Evolutionary conservation across 2,329 filamentous ascomycete species (phyloP).

Genomic region (Colletotrichum liaoningense): DNA sequence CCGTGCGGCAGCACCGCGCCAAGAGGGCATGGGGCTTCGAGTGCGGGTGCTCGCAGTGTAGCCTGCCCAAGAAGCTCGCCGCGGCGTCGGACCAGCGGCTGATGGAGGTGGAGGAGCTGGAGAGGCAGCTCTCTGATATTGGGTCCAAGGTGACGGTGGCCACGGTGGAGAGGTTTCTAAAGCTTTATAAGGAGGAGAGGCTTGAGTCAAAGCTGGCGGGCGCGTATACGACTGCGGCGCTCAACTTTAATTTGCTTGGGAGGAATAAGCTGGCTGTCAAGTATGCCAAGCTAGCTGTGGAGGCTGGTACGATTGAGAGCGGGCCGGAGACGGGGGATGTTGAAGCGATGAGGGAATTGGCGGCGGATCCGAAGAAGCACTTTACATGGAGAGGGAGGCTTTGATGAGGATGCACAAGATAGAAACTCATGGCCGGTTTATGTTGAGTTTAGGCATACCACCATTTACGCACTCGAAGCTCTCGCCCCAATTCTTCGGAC

Average conservation of each 20-base stretch:
- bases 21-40: constrained; percentile 51
- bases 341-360: constrained; percentile 30
- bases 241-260: constrained; percentile 52
- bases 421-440: not conserved
- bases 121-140: constrained; percentile 41
- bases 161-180: constrained; percentile 51
- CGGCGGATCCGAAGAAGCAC: constrained; percentile 32
- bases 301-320: constrained; percentile 44
- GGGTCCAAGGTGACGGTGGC: constrained; percentile 40
- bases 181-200: constrained; percentile 52
- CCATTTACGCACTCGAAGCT: too few species aligned
- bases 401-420: not conserved
- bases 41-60: constrained; percentile 53
- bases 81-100: constrained; percentile 52
- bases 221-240: constrained; percentile 51
- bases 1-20: constrained; percentile 44
- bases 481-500: too few species aligned
- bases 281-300: constrained; percentile 51
- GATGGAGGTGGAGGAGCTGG: constrained; percentile 42
- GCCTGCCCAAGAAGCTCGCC: constrained; percentile 38
- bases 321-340: constrained; percentile 27
- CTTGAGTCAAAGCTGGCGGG: constrained; percentile 48
- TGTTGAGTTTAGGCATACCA: too few species aligned
- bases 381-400: constrained; percentile 36
- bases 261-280: constrained; percentile 50